Evolutionary conservation across 148 eudicot species (phyloP).

Genomic region (Silene uniflora): DNA sequence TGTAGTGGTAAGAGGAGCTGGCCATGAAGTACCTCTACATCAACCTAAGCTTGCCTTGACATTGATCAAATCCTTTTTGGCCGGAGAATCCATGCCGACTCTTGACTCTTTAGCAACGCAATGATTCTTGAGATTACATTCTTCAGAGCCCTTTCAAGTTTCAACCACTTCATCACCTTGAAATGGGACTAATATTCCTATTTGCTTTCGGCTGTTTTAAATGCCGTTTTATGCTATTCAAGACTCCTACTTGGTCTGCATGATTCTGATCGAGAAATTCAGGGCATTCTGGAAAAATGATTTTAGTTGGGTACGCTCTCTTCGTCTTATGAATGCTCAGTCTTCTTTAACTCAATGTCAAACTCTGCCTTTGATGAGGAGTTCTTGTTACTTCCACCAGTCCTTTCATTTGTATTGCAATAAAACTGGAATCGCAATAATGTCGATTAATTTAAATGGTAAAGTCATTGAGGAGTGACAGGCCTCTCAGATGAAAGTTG

Average conservation of each 20-base stretch:
- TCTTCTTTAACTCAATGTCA: neutral
- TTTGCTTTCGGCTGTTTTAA: constrained; percentile 1
- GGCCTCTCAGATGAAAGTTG: neutral
- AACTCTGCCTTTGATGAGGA: neutral
- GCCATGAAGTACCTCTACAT: constrained; percentile 96
- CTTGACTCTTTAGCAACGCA: constrained; percentile 37
- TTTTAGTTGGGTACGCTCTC: constrained; percentile 30
- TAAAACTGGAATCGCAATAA: neutral
- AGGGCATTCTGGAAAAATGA: too few species aligned
- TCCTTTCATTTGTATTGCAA: neutral
- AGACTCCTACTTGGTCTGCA: neutral
- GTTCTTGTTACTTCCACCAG: neutral
- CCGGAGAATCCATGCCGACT: constrained; percentile 70
- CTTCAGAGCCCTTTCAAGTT: neutral
- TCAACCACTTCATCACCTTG: neutral
- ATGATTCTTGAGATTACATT: constrained; percentile 21
- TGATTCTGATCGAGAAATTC: neutral
- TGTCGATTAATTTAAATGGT: neutral
- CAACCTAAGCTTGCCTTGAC: constrained; percentile 75
- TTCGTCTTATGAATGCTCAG: too few species aligned
- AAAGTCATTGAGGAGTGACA: neutral
- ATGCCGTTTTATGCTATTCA: neutral
- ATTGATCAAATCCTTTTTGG: constrained; percentile 57
- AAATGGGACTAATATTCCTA: neutral
- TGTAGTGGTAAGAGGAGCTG: constrained; percentile 92